phyloP scores from a whole-genome alignment of 495 filamentous ascomycete genomes.

The Talaromyces trachyspermus region DNA sequence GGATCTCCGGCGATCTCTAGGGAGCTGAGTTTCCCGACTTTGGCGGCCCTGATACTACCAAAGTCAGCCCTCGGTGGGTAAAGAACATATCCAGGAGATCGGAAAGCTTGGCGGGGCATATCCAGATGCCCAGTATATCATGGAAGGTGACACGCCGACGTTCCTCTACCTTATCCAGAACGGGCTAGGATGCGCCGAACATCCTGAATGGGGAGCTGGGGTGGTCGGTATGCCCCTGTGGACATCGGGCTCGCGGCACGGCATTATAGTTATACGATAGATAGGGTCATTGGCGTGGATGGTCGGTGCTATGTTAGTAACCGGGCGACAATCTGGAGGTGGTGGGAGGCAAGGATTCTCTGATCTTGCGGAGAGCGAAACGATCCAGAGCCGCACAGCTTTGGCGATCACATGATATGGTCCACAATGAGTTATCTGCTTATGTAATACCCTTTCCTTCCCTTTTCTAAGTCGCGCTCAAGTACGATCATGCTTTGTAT shows the following conservation, averaged over 20 bases:
- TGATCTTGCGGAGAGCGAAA: too few relatives aligned
- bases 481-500: too few relatives aligned
- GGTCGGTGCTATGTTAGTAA: constrained; percentile 29
- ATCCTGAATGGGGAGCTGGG: constrained; percentile 40
- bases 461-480: too few relatives aligned
- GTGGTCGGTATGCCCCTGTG: constrained; percentile 31
- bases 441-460: too few relatives aligned
- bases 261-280: constrained; percentile 35
- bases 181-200: constrained; percentile 34
- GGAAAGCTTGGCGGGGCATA: constrained; percentile 33
- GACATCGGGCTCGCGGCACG: constrained; percentile 13
- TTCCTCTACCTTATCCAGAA: constrained; percentile 43
- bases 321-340: constrained; percentile 44
- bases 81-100: constrained; percentile 38
- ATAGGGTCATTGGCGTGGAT: constrained; percentile 31
- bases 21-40: constrained; percentile 37
- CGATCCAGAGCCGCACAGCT: too few relatives aligned
- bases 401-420: too few relatives aligned
- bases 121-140: constrained; percentile 34
- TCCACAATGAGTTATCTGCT: too few relatives aligned
- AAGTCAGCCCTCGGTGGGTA: constrained; percentile 37
- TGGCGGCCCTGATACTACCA: constrained; percentile 35
- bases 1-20: constrained; percentile 37
- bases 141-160: constrained; percentile 41
- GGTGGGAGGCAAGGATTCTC: constrained; percentile 40